Percentiles rank a stretch among this genome's conserved stretches.
phyloP scores from a whole-genome alignment of 2,329 filamentous ascomycete genomes.

The Metarhizium brunneum region DNA sequence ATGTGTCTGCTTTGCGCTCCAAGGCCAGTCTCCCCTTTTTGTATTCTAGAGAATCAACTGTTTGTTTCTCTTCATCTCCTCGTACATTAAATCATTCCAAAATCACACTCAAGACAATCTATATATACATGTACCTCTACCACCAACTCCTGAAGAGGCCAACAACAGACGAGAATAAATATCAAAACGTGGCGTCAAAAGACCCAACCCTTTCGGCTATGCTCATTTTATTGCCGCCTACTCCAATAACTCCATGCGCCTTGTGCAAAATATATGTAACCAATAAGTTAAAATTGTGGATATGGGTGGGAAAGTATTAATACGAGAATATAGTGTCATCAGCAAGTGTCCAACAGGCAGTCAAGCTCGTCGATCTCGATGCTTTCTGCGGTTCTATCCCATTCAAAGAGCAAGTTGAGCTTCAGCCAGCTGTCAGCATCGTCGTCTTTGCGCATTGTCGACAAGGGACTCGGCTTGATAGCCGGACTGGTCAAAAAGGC shows the following conservation, averaged over 20 bases:
- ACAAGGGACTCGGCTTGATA: slow-evolving; percentile 29
- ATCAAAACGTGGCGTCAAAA: neutral
- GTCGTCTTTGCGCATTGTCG: slow-evolving; percentile 26
- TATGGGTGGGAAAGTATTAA: neutral
- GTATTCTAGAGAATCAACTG: neutral
- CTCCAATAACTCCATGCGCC: slow-evolving; percentile 13
- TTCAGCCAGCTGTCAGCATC: slow-evolving; percentile 31
- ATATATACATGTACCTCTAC: slow-evolving; percentile 23
- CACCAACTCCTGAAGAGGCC: neutral
- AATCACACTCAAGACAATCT: slow-evolving; percentile 16
- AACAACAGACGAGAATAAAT: neutral
- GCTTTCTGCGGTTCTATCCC: slow-evolving; percentile 71
- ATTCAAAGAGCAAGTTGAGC: slow-evolving; percentile 34
- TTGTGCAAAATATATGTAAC: slow-evolving; percentile 8
- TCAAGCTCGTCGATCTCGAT: slow-evolving; percentile 92
- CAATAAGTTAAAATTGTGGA: slow-evolving; percentile 4
- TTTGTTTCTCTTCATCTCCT: slow-evolving; percentile 5
- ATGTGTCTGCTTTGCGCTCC: slow-evolving; percentile 1
- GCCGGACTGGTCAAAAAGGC: slow-evolving; percentile 45
- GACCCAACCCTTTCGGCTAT: neutral
- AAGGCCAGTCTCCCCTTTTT: slow-evolving; percentile 1
- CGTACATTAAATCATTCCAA: slow-evolving; percentile 12
- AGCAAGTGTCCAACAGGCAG: slow-evolving; percentile 70
- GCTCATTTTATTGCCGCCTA: neutral
- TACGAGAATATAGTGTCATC: slow-evolving; percentile 15